Base-by-base conservation (phyloP, 371 early-diverging fungal species). In the Lichtheimia ramosa region DNA sequence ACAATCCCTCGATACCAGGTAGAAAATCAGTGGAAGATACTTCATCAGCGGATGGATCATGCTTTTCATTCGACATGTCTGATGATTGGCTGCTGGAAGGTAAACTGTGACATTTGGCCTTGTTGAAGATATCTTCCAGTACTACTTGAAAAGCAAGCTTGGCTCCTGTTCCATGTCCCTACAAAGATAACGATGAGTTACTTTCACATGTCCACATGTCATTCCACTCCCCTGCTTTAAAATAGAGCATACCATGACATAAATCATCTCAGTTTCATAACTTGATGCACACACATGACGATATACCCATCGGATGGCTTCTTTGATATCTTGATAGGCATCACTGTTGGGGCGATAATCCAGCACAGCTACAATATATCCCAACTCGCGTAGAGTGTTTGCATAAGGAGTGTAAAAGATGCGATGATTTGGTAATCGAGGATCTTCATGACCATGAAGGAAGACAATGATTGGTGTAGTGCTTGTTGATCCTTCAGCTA, bases 321-420 rank as follows among this genome's bases (percentile, higher is more conserved):
- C 57, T 58, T 79, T 70, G 8, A 92, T 70, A 64, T 91, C 91
- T 14, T 81, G 57, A 50, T 89, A 75, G 2, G 34, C 34, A 34
- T 34, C 2, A 21, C 65, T 73, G n/a, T 73, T 42, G 6, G 91
- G 90, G 6, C 83, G 73, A 66, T 90, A 91, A 55, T 90, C 82
- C 13, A 90, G 90, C 23, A 91, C 75, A n/a, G 90, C 77, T 1
- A 89, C 89, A n/a, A 88, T 74, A 60, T 89, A 89, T 1, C 92
- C 92, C 58, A 83, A 66, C 21, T 80, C 74, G 25, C 83, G 71
- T n/a, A 92, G 61, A 0, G 81, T 84, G 42, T 81, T 74, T 3
- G 89, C 91, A 25, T 91, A 64, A 15, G 88, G 77, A 1, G 76
- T 72, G 58, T 91, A 92, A 24, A 83, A 61, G 21, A 69, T 51